Conservation (phyloP, 2,329 filamentous ascomycete genomes). For the Pyrenophora seminiperda region DNA sequence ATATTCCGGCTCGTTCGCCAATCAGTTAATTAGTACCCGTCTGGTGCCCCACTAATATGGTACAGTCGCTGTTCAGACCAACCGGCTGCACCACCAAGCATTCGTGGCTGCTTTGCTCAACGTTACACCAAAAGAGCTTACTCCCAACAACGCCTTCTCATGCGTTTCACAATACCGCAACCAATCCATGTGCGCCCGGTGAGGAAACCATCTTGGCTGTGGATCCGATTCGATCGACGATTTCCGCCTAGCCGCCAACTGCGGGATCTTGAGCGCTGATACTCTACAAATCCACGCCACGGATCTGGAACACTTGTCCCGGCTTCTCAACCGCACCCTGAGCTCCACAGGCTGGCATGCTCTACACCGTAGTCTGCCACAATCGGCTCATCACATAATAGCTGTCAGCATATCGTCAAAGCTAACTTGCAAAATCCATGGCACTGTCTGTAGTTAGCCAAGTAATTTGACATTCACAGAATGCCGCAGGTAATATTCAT, state of each 20-base stretch:
- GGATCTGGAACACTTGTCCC: conserved; percentile 10
- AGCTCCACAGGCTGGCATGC: not conserved
- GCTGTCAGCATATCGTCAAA: not conserved
- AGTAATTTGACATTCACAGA: not conserved
- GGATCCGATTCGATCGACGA: conserved; percentile 9
- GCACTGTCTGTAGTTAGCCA: not conserved
- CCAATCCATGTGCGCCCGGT: conserved; percentile 10
- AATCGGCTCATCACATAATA: not conserved
- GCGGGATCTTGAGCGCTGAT: conserved; percentile 16
- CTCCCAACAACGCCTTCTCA: not conserved
- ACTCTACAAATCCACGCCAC: conserved; percentile 7
- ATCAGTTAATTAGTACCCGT: conserved; percentile 12
- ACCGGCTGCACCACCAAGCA: conserved; percentile 12
- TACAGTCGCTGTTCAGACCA: conserved; percentile 13
- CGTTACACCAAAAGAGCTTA: conserved; percentile 6
- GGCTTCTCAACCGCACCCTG: not conserved
- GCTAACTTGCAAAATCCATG: not conserved
- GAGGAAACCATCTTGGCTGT: not conserved
- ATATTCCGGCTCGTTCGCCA: conserved; percentile 7
- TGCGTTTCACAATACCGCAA: not conserved
- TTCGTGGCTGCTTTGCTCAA: conserved; percentile 12
- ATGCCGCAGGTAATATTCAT: not conserved
- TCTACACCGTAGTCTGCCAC: not conserved
- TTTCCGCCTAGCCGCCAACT: conserved; percentile 17
- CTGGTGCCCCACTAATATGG: conserved; percentile 12